Evolutionary conservation across 1,284 basidiomycete genomes (phyloP).

Genomic region (Puccinia triticina): DNA sequence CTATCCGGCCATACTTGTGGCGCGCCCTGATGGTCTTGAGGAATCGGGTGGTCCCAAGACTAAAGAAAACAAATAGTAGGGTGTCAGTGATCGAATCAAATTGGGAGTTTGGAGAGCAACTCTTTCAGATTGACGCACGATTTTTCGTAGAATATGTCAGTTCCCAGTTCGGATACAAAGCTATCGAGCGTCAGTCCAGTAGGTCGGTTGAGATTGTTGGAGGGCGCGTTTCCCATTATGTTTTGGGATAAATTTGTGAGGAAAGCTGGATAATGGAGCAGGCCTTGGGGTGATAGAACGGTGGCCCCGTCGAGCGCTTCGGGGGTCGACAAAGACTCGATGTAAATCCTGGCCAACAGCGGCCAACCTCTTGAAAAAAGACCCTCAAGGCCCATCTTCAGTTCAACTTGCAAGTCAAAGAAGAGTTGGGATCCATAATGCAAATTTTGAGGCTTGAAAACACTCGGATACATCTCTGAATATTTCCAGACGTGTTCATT

Average conservation of each 20-base stretch:
- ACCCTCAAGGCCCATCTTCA: too few species aligned
- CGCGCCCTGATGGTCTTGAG: conserved; percentile 84
- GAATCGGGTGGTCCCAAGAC: conserved; percentile 87
- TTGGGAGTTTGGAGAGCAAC: neutral
- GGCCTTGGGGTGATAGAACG: too few species aligned
- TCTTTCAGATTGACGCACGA: conserved; percentile 66
- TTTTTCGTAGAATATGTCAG: conserved; percentile 84
- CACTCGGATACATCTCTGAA: too few species aligned
- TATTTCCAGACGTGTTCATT: too few species aligned
- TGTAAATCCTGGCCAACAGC: too few species aligned
- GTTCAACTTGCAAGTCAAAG: too few species aligned
- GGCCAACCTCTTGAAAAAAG: too few species aligned
- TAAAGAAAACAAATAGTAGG: too few species aligned
- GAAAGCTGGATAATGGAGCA: neutral
- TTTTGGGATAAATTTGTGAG: neutral
- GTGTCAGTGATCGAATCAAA: conserved; percentile 39
- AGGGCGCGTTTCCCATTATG: conserved; percentile 54
- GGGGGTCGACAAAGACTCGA: too few species aligned
- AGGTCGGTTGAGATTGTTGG: conserved; percentile 50
- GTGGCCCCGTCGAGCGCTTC: too few species aligned
- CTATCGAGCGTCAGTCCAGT: conserved; percentile 75
- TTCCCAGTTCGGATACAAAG: conserved; percentile 81
- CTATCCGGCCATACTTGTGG: conserved; percentile 71
- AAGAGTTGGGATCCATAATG: too few species aligned
- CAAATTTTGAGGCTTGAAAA: too few species aligned